phyloP scores from a whole-genome alignment of 352 stramenopile species.

The Phytophthora hybrid region DNA sequence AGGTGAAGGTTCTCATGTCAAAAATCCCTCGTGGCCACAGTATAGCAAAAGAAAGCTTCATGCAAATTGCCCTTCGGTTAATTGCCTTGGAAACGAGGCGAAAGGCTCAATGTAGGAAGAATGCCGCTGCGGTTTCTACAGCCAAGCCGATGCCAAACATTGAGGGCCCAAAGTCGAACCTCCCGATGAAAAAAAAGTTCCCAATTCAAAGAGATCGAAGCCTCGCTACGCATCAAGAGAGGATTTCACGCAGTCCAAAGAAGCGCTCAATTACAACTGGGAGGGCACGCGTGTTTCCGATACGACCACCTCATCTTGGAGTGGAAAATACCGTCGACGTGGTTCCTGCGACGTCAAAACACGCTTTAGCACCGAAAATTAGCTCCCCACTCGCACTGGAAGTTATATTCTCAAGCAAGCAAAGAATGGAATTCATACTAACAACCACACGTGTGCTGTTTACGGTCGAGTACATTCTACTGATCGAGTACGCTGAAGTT shows the following conservation, averaged over 20 bases:
- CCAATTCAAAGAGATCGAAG: background rate
- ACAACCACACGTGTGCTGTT: slow-evolving; percentile 10
- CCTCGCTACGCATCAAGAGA: background rate
- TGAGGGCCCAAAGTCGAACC: background rate
- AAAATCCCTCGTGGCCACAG: background rate
- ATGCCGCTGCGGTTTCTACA: background rate
- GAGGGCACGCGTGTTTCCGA: background rate
- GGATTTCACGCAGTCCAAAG: background rate
- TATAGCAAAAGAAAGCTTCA: background rate
- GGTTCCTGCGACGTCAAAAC: background rate
- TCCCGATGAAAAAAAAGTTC: background rate
- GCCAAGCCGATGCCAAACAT: background rate
- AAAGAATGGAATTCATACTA: background rate
- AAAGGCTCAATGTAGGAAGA: background rate
- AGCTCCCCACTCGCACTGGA: background rate
- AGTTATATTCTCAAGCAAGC: background rate
- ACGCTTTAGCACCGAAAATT: background rate
- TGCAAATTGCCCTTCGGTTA: background rate
- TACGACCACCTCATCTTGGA: background rate
- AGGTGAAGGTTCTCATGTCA: background rate
- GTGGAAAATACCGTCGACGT: background rate
- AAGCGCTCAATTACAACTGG: background rate
- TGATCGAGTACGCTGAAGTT: background rate
- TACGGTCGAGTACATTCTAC: slow-evolving; percentile 27
- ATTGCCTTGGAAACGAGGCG: background rate